phyloP scores from a whole-genome alignment of 2,329 filamentous ascomycete species.

The Phialophora macrospora region DNA sequence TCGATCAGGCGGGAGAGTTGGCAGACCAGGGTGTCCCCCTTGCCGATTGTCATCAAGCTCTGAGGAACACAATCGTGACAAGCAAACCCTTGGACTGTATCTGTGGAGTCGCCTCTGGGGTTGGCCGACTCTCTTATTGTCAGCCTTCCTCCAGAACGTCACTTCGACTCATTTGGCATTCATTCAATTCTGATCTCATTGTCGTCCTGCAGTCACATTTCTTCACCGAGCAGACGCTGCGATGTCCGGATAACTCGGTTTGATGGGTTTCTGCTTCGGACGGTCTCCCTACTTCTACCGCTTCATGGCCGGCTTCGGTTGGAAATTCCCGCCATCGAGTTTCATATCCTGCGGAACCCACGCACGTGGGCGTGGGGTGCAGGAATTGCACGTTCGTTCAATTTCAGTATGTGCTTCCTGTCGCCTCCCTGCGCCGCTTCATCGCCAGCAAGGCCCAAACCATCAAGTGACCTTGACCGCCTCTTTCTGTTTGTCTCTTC shows the following conservation, averaged over 20 bases:
- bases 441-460: not conserved
- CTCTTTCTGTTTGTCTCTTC: constrained; percentile 2
- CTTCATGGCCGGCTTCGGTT: not conserved
- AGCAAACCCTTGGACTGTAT: not conserved
- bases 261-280: not conserved
- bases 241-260: not conserved
- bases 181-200: not conserved
- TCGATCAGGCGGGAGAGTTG: constrained; percentile 3
- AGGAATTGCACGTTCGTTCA: constrained; percentile 18
- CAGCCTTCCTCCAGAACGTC: not conserved
- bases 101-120: not conserved
- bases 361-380: constrained; percentile 23
- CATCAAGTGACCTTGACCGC: constrained; percentile 2
- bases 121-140: not conserved
- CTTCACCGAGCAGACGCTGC: not conserved
- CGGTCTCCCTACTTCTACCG: not conserved
- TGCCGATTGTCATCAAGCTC: not conserved
- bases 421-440: not conserved
- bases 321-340: not conserved
- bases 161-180: not conserved
- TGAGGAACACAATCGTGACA: not conserved
- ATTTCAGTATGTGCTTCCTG: not conserved
- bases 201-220: not conserved
- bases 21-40: not conserved
- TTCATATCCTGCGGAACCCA: constrained; percentile 7